Base-by-base conservation (phyloP, 805 yeast genomes). In the Barnettozyma siamensis region DNA sequence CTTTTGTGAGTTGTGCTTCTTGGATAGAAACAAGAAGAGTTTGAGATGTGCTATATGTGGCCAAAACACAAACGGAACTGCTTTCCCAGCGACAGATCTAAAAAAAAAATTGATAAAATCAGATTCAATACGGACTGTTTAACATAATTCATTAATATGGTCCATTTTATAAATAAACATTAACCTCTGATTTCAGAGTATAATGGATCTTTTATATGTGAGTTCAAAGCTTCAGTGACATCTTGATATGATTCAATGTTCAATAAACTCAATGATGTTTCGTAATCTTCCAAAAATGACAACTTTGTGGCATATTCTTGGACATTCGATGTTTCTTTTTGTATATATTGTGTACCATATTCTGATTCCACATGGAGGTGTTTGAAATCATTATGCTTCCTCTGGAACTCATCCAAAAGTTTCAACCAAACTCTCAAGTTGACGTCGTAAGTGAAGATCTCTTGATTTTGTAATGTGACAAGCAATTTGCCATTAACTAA, bases 1-100 rank as follows among this genome's bases (percentile, higher is more conserved):
- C 39, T 84, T 74, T 53, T 84, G 93, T 53, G 75, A 75, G 46
- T 43, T 42, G 4, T 84, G 93, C 54, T 82, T 79, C 55, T 53
- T 80, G 48, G 52, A 56, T 3, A 56, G 77, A 35, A 68, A 64
- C 47, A 69, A 71, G 46, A 63, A 54, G 40, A 64, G 58, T 35
- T 63, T 70, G 30, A 64, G 57, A 4, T 84, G 93, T 54, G 62
- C 63, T 31, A 68, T 79, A 3, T 84, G 93, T 55, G 73, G 71
- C 4, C 59, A 65, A 33, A 78, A 80, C 31, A 82, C 88, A 0
- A 65, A 74, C 24, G 88, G 88, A 0, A 65, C 70, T 3, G 80
- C 76, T 15, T 63, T 66, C 29, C 80, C 83, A 1, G 78, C 81
- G 8, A 67, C 63, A 43, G 58, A 67, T 28, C 43, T 67, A 37